A percentile compares a stretch with the other conserved stretches of the same genome.
These are phyloP conservation scores for Aspergillus spinulosporus DNA, from an alignment of 2,329 filamentous ascomycete species.

Conservation along the genomic window DNA sequence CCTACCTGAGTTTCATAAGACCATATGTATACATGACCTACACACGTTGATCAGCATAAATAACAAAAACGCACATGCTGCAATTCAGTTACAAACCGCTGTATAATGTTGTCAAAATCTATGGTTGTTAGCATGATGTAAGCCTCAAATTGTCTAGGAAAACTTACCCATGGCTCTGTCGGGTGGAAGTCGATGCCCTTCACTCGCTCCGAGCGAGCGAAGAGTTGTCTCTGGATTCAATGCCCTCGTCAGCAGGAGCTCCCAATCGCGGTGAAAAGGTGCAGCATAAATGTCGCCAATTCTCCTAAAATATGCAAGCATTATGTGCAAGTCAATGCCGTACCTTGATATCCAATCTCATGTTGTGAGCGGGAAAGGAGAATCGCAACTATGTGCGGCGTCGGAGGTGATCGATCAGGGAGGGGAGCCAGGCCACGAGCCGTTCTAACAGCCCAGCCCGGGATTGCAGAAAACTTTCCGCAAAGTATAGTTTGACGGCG, in stretches of 20 bases:
- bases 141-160: background rate
- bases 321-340: slow-evolving; percentile 21
- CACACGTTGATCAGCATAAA: slow-evolving; percentile 42
- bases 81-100: slow-evolving; percentile 64
- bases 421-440: slow-evolving; percentile 35
- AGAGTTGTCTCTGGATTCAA: slow-evolving; percentile 67
- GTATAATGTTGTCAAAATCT: slow-evolving; percentile 88
- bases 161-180: slow-evolving; percentile 84
- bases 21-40: slow-evolving; percentile 98
- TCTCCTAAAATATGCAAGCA: background rate
- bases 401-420: slow-evolving; percentile 32
- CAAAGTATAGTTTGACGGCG: slow-evolving; percentile 12
- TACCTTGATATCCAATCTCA: slow-evolving; percentile 64
- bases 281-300: background rate
- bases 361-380: slow-evolving; percentile 41
- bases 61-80: slow-evolving; percentile 11
- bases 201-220: slow-evolving; percentile 90
- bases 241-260: slow-evolving; percentile 42
- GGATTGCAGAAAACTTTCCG: slow-evolving; percentile 17
- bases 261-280: slow-evolving; percentile 8
- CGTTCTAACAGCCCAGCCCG: slow-evolving; percentile 35
- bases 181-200: slow-evolving; percentile 98
- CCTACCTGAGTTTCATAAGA: slow-evolving; percentile 85
- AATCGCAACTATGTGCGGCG: slow-evolving; percentile 38
- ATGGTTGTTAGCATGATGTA: slow-evolving; percentile 27